Evolutionary conservation across 2,329 filamentous ascomycete species (phyloP).

Genomic region (Canariomyces notabilis): DNA sequence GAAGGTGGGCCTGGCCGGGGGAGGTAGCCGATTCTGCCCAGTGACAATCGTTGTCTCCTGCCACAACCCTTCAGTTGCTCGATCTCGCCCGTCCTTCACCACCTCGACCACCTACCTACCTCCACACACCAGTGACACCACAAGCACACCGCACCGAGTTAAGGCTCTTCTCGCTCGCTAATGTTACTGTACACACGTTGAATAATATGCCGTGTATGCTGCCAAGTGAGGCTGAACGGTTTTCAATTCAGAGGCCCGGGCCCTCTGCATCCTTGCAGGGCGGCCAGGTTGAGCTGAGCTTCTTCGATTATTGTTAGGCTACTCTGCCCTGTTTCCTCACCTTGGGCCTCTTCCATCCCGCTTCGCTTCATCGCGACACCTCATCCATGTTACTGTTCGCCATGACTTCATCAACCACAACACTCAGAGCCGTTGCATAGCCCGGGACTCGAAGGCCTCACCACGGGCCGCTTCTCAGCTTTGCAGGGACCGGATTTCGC

Average conservation of each 20-base stretch:
- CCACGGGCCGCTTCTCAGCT: background rate
- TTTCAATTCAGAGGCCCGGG: constrained; percentile 1
- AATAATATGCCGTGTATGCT: too few relatives aligned
- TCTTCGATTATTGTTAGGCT: too few relatives aligned
- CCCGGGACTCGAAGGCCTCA: constrained; percentile 6
- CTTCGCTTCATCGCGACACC: too few relatives aligned
- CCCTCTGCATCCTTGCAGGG: background rate
- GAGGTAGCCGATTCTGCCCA: background rate
- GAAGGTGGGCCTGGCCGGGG: too few relatives aligned
- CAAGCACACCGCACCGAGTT: background rate
- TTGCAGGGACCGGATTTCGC: background rate
- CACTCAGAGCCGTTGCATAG: background rate
- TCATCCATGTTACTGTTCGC: background rate
- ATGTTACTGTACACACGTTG: too few relatives aligned
- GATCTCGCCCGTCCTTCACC: background rate
- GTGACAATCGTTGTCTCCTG: background rate
- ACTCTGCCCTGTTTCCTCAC: background rate
- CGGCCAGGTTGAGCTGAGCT: background rate
- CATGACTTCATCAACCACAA: constrained; percentile 1
- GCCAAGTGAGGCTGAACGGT: constrained; percentile 6
- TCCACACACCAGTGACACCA: background rate
- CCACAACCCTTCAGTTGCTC: background rate
- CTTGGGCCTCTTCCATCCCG: background rate
- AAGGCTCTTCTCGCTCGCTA: background rate
- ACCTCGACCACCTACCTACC: background rate